Base-by-base conservation (phyloP, 1,284 basidiomycete genomes). In the Ceratobasidium papillatum region DNA sequence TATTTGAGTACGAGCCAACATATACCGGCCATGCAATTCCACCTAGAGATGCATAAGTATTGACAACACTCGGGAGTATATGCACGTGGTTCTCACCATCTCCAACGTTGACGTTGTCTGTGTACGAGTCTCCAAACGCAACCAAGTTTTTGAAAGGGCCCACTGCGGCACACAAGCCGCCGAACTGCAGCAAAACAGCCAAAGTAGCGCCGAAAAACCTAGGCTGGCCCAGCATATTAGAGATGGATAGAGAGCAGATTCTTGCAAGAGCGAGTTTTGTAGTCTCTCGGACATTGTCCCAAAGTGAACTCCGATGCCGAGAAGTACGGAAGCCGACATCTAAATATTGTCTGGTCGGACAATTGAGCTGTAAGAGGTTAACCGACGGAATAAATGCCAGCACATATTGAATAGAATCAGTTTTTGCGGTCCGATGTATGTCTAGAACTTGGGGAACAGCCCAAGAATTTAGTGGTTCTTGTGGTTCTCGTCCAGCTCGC, bases 71-170 rank as follows among this genome's bases (percentile, higher is more conserved):
- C n/a, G n/a, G n/a, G n/a, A n/a, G n/a, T n/a, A n/a, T 5, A 62
- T 11, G 4, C 36, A 38, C 5, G 43, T 3, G 51, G 19, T 14
- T 1, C 49, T 36, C 32, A 72, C 68, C 68, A 61, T 72, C 68
- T 38, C 68, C 81, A 81, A 59, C 80, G 80, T 41, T 52, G 71
- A 80, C 79, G 8, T 82, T 78, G 72, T 85, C 84, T 4, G 84
- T 85, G 78, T 84, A 86, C 61, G 81, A 83, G 79, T 86, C 85
- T 0, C 85, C 85, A 63, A 76, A 76, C 17, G 73, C 56, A 32
- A 75, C 75, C 52, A 73, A 36, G 27, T 74, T 66, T 22, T 58
- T 75, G 54, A 63, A 43, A 1, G 69, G 32, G 14, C 41, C 43
- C 2, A 47, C 34, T 19, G 69, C 69, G 51, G 58, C 30, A n/a